A percentile compares a stretch with the other conserved stretches of the same genome.
phyloP scores from a whole-genome alignment of 2,329 filamentous ascomycete genomes.

The Trichoderma asperellum region DNA sequence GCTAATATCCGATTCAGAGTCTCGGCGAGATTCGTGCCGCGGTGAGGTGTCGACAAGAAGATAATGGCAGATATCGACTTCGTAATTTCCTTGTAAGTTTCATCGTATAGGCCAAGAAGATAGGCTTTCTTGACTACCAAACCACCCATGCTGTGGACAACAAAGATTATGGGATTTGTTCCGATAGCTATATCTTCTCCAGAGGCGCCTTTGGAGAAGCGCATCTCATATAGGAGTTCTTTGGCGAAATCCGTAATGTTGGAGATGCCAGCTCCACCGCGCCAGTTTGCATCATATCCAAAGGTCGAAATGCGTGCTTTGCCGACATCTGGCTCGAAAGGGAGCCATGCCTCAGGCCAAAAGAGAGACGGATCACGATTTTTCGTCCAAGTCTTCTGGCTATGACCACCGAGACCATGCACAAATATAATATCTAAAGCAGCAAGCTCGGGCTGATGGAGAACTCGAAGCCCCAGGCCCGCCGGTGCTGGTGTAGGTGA shows the following conservation, averaged over 20 bases:
- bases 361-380: neutral
- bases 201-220: slow-evolving; percentile 6
- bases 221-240: slow-evolving; percentile 12
- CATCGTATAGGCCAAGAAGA: slow-evolving; percentile 1
- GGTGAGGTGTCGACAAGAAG: slow-evolving; percentile 16
- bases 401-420: slow-evolving; percentile 17
- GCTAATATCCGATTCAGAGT: neutral
- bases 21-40: slow-evolving; percentile 11
- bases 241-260: slow-evolving; percentile 12
- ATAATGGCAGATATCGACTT: slow-evolving; percentile 4
- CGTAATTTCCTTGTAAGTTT: neutral
- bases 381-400: slow-evolving; percentile 11
- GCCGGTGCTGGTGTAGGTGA: neutral
- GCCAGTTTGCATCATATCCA: slow-evolving; percentile 23
- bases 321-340: slow-evolving; percentile 10
- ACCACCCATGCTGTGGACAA: slow-evolving; percentile 21
- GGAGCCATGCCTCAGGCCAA: slow-evolving; percentile 22
- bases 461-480: neutral
- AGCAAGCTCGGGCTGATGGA: neutral
- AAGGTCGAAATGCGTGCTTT: slow-evolving; percentile 6
- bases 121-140: slow-evolving; percentile 14
- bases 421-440: slow-evolving; percentile 20
- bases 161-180: slow-evolving; percentile 4
- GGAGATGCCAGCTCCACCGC: neutral
- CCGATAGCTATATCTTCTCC: neutral